phyloP scores from a whole-genome alignment of 2,329 filamentous ascomycete species.

The Ceratocystis cubensis region DNA sequence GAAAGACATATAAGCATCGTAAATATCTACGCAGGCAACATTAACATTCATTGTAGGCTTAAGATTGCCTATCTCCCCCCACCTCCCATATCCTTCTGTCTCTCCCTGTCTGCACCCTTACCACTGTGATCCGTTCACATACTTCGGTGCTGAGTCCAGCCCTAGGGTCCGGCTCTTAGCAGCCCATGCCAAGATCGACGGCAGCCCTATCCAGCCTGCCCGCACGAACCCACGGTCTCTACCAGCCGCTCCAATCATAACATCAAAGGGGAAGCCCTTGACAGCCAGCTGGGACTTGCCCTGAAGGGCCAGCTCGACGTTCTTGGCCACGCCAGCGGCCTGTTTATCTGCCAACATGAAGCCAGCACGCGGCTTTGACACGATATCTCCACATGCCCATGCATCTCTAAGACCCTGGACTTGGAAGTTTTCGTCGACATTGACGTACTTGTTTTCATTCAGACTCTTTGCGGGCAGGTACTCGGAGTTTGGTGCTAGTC shows the following conservation, averaged over 20 bases:
- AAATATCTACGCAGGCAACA: neutral
- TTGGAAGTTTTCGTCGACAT: constrained; percentile 39
- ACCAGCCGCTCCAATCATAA: constrained; percentile 38
- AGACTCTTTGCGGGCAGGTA: constrained; percentile 38
- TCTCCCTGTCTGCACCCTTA: constrained; percentile 24
- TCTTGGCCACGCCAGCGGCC: constrained; percentile 41
- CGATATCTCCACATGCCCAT: constrained; percentile 44
- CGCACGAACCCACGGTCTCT: constrained; percentile 40
- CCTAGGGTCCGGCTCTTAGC: constrained; percentile 42
- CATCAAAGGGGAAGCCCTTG: constrained; percentile 38
- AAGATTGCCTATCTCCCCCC: neutral
- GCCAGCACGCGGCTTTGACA: constrained; percentile 40
- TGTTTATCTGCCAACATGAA: constrained; percentile 50
- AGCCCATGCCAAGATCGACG: constrained; percentile 39
- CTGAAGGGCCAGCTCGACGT: constrained; percentile 37
- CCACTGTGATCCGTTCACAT: constrained; percentile 38
- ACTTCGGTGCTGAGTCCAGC: constrained; percentile 33
- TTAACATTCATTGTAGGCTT: neutral
- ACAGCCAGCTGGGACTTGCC: constrained; percentile 34
- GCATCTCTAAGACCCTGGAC: constrained; percentile 35
- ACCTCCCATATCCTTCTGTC: neutral
- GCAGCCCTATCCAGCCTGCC: constrained; percentile 35
- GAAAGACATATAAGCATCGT: neutral
- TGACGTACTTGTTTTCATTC: constrained; percentile 34
- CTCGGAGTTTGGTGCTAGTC: constrained; percentile 42